phyloP scores from a whole-genome alignment of 345 rosid genomes.

The Eucalyptus microcorys region DNA sequence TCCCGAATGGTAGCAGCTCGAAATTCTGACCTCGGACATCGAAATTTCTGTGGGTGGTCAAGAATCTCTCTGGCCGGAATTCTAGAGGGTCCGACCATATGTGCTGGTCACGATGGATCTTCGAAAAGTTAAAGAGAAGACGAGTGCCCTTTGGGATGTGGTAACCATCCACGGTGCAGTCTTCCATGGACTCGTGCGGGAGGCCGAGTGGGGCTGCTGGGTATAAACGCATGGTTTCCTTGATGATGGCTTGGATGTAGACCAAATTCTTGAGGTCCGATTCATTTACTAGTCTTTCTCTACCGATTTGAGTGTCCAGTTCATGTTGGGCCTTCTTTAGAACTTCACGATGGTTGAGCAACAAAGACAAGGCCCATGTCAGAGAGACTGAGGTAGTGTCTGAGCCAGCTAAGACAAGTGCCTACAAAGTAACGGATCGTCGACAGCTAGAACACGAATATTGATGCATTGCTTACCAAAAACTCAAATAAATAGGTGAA shows the following conservation, averaged over 20 bases:
- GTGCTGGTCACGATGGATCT: slow-evolving; percentile 19
- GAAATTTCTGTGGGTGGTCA: slow-evolving; percentile 4
- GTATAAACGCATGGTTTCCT: slow-evolving; percentile 28
- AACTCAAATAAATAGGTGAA: neutral
- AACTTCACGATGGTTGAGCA: slow-evolving; percentile 17
- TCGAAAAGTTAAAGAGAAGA: slow-evolving; percentile 2
- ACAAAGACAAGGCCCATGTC: slow-evolving; percentile 29
- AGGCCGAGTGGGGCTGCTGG: slow-evolving; percentile 14
- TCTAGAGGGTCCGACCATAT: slow-evolving; percentile 14
- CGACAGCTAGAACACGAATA: neutral
- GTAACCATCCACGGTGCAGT: slow-evolving; percentile 15
- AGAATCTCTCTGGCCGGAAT: slow-evolving; percentile 27
- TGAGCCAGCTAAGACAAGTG: slow-evolving; percentile 18
- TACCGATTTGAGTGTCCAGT: slow-evolving; percentile 19
- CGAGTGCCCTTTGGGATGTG: slow-evolving; percentile 17
- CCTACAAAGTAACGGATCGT: neutral
- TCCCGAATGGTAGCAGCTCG: slow-evolving; percentile 22
- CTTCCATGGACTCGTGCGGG: slow-evolving; percentile 24
- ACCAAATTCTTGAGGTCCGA: slow-evolving; percentile 13
- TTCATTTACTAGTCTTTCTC: slow-evolving; percentile 3
- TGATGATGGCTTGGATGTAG: slow-evolving; percentile 18
- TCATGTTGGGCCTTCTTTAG: slow-evolving; percentile 24
- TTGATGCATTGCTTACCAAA: neutral
- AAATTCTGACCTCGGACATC: slow-evolving; percentile 18
- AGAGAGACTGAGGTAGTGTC: slow-evolving; percentile 22